phyloP scores from a whole-genome alignment of 192 early-diverging fungal species.

The Polychytrium aggregatum region DNA sequence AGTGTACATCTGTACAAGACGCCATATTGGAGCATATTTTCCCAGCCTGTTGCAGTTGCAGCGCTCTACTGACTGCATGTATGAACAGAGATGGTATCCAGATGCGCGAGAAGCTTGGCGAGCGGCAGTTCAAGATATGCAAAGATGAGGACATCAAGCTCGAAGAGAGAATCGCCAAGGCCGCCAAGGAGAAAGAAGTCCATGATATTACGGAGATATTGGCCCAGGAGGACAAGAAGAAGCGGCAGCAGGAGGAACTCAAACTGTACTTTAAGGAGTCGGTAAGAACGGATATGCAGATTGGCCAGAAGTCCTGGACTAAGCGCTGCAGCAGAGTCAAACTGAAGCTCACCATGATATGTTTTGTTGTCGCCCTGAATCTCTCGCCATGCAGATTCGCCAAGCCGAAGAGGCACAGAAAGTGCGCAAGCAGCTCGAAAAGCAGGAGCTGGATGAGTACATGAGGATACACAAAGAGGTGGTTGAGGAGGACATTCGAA shows the following conservation, averaged over 20 bases:
- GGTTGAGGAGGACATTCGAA: neutral
- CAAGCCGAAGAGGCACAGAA: constrained; percentile 1
- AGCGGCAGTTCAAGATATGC: constrained; percentile 4
- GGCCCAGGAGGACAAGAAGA: constrained; percentile 9
- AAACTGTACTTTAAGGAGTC: constrained; percentile 10
- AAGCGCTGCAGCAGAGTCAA: neutral
- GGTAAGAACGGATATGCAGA: no score
- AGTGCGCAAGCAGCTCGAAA: neutral
- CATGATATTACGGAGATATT: constrained; percentile 5
- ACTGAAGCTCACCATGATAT: neutral
- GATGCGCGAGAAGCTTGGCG: constrained; percentile 13
- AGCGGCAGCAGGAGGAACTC: constrained; percentile 5
- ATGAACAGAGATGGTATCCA: constrained; percentile 12
- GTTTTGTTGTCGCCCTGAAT: neutral
- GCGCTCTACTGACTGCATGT: neutral
- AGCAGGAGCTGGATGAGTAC: constrained; percentile 8
- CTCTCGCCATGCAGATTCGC: neutral
- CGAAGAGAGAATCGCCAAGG: constrained; percentile 17
- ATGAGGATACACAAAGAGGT: constrained; percentile 3
- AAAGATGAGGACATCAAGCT: constrained; percentile 12
- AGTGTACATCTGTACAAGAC: no score
- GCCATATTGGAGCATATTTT: no score
- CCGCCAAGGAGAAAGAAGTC: constrained; percentile 12
- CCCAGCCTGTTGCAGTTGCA: neutral
- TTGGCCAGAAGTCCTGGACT: neutral